Base-by-base conservation (phyloP, 2,329 filamentous ascomycete species). In the Beauveria pseudobassiana region DNA sequence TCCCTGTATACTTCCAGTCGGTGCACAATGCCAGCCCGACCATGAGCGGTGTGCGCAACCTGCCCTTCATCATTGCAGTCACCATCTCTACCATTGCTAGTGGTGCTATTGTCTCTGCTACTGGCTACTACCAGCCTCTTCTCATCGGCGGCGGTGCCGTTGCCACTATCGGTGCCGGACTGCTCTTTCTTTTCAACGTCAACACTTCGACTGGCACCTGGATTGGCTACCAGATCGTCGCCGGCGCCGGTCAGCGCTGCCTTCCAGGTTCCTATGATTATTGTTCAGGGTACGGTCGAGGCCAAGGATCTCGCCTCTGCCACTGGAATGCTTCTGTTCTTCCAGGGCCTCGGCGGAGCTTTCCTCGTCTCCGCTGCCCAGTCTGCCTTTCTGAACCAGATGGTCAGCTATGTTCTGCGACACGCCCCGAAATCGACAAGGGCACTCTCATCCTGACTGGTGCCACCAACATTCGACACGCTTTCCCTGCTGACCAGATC, bases 401-500 rank as follows among this genome's bases (percentile, higher is more conserved):
- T 82, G 65, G 64, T 79, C 45, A 65, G 65, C 6, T 66, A 71
- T 28, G 69, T 79, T 28, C 62, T 69, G 9, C 63, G 64, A 20
- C 65, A 68, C n/a, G 74, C 72, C 2, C 78, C 5, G 65, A 67
- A 3, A 70, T 81, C 42, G 69, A 73, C 65, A 69, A 75, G 10
- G 65, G 60, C 6, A 65, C 66, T 0, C 73, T 82, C 4, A 70
- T 79, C 40, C 66, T 73, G 2, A 76, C 76, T 0, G 80, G 80
- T 18, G 79, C 80, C 3, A 88, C 85, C 0, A 79, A 83, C 65
- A 76, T 91, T 43, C 80, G 84, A 65, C 63, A 69, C 5, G 73
- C 73, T 2, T 83, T 89, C 64, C 68, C 77, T 0, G 61, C 68
- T 0, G 69, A 81, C n/a, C 78, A 77, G 62, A 74, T 87, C 2